These are phyloP conservation scores for Pelargonium nanum DNA, from an alignment of 345 rosid species.

Conservation along the genomic window DNA sequence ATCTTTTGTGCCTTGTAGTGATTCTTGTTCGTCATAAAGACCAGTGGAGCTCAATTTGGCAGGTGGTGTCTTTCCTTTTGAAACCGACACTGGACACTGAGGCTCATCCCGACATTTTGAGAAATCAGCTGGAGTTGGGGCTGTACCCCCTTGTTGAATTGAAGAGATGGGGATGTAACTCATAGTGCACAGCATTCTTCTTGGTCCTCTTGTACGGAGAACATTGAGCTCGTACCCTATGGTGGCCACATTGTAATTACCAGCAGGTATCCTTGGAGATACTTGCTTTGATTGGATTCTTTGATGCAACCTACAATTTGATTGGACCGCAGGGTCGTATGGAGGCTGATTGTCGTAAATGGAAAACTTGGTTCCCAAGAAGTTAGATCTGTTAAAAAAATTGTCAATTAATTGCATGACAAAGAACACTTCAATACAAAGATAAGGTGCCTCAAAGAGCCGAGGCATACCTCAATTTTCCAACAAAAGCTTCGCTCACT, in stretches of 20 bases:
- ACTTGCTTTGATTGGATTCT: slow-evolving; percentile 33
- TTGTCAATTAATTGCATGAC: slow-evolving; percentile 10
- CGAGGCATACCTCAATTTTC: slow-evolving; percentile 55
- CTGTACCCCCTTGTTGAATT: slow-evolving; percentile 51
- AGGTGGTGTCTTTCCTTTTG: slow-evolving; percentile 31
- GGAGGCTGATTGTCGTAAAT: slow-evolving; percentile 58
- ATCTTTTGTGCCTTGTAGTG: slow-evolving; percentile 12
- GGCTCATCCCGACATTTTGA: slow-evolving; percentile 14
- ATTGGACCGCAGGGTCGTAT: slow-evolving; percentile 15
- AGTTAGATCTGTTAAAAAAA: slow-evolving; percentile 61
- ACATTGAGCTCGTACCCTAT: slow-evolving; percentile 71
- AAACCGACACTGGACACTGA: slow-evolving; percentile 8
- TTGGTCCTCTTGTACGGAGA: slow-evolving; percentile 80
- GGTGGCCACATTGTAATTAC: slow-evolving; percentile 36
- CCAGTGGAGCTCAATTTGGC: slow-evolving; percentile 31
- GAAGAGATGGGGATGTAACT: slow-evolving; percentile 50
- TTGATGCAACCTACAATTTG: slow-evolving; percentile 17
- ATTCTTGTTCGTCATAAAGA: slow-evolving; percentile 15
- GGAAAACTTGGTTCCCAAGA: slow-evolving; percentile 82
- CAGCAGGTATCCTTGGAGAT: slow-evolving; percentile 28
- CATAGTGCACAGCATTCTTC: slow-evolving; percentile 79
- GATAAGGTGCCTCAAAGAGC: neutral
- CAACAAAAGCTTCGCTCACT: slow-evolving; percentile 46
- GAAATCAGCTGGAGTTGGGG: slow-evolving; percentile 46
- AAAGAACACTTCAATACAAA: slow-evolving; percentile 4